Evolutionary conservation across 2,329 filamentous ascomycete genomes (phyloP).

Genomic region (Tolypocladium ophioglossoides): DNA sequence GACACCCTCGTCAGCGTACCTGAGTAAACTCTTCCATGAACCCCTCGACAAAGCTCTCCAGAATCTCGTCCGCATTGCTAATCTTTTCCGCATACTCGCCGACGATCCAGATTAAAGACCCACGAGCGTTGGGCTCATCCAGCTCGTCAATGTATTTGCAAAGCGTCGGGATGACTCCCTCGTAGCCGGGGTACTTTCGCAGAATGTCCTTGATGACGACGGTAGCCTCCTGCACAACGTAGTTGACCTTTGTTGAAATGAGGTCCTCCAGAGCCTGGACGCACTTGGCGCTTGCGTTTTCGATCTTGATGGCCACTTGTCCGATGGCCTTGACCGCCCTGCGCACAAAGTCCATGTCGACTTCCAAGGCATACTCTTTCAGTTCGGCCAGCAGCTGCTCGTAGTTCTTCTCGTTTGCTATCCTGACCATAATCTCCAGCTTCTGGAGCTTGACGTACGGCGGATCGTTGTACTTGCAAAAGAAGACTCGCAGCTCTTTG

Average conservation of each 20-base stretch:
- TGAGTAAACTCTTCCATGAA: constrained; percentile 97
- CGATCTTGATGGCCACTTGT: constrained; percentile 97
- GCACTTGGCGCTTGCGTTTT: constrained; percentile 87
- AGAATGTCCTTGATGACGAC: constrained; percentile 99
- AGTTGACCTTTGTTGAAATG: constrained; percentile 96
- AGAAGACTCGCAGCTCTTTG: constrained; percentile 96
- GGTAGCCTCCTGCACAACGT: constrained; percentile 95
- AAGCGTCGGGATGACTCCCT: constrained; percentile 92
- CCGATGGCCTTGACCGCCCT: constrained; percentile 93
- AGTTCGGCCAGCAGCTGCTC: constrained; percentile 89
- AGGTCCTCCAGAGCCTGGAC: constrained; percentile 89
- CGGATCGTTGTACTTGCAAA: constrained; percentile 99
- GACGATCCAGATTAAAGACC: constrained; percentile 95
- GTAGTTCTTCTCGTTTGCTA: constrained; percentile 94
- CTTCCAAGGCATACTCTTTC: constrained; percentile 95
- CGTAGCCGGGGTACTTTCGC: constrained; percentile 93
- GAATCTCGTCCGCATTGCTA: constrained; percentile 91
- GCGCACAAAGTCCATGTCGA: constrained; percentile 97
- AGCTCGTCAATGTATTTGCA: constrained; percentile 96
- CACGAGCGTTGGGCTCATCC: constrained; percentile 85
- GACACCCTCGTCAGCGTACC: constrained; percentile 33
- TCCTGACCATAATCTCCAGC: constrained; percentile 97
- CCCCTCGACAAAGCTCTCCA: constrained; percentile 81
- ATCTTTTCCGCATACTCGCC: constrained; percentile 99
- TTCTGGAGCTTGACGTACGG: constrained; percentile 97